Conservation (phyloP, 2,329 filamentous ascomycete species). For the Akanthomyces dipterigenus region DNA sequence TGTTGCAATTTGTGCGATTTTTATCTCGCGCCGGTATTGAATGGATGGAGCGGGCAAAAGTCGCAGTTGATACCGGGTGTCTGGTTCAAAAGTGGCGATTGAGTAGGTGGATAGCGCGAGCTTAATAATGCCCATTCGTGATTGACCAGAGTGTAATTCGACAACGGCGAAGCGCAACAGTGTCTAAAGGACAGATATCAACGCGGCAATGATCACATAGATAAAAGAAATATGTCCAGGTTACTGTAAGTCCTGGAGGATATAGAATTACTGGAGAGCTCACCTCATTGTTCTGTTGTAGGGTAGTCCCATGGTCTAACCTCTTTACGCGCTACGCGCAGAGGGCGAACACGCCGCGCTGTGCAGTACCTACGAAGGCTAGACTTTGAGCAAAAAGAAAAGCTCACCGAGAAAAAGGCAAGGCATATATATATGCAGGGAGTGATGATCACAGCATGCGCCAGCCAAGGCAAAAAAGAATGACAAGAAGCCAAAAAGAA, state of each 20-base stretch:
- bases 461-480: not conserved
- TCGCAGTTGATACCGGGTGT: not conserved
- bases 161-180: not conserved
- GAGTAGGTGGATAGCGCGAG: conserved; percentile 10
- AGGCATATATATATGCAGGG: not conserved
- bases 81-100: conserved; percentile 3
- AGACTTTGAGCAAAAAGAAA: not conserved
- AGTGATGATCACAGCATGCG: not conserved
- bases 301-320: no score
- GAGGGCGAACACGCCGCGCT: no score
- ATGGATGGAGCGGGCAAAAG: not conserved
- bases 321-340: not conserved
- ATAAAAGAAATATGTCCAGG: not conserved
- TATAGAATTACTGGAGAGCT: not conserved
- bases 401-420: not conserved
- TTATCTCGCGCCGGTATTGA: not conserved
- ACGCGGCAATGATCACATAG: no score
- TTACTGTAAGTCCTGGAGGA: not conserved
- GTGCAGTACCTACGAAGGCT: no score
- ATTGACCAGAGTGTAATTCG: not conserved
- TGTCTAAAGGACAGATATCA: not conserved
- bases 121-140: conserved; percentile 17
- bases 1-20: conserved; percentile 8
- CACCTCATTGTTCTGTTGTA: not conserved
- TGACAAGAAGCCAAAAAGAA: not conserved